phyloP scores from a whole-genome alignment of 2,329 filamentous ascomycete species.

The Cordyceps javanica region DNA sequence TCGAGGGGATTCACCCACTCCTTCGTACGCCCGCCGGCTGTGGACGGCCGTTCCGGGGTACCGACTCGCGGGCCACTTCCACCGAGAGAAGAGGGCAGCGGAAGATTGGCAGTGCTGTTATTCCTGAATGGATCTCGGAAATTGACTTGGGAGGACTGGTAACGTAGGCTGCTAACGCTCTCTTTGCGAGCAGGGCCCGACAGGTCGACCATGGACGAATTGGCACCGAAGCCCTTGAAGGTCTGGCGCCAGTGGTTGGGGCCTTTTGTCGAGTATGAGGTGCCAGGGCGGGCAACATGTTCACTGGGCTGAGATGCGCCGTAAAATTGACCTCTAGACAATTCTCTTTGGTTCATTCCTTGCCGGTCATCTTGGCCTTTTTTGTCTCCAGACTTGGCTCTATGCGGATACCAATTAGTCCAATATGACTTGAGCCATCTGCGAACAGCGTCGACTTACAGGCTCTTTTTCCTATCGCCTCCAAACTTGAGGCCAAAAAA shows the following conservation, averaged over 20 bases:
- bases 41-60: slow-evolving; percentile 29
- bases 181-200: slow-evolving; percentile 22
- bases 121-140: slow-evolving; percentile 31
- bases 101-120: slow-evolving; percentile 30
- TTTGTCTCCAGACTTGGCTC: slow-evolving; percentile 28
- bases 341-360: neutral
- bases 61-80: slow-evolving; percentile 25
- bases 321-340: slow-evolving; percentile 30
- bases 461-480: slow-evolving; percentile 51
- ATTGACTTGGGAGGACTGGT: slow-evolving; percentile 34
- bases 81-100: slow-evolving; percentile 26
- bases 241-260: slow-evolving; percentile 26
- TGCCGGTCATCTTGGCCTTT: slow-evolving; percentile 14
- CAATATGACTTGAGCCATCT: neutral
- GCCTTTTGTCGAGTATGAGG: slow-evolving; percentile 29
- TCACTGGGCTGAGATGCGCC: slow-evolving; percentile 30
- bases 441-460: slow-evolving; percentile 25
- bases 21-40: slow-evolving; percentile 28
- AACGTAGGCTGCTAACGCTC: slow-evolving; percentile 23
- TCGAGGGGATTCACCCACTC: slow-evolving; percentile 44
- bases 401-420: neutral
- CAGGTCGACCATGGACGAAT: slow-evolving; percentile 42
- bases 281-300: slow-evolving; percentile 32
- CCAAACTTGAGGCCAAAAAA: slow-evolving; percentile 54
- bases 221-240: slow-evolving; percentile 30